Conservation (phyloP, 768 basidiomycete species). For the Tulasnella sp. region DNA sequence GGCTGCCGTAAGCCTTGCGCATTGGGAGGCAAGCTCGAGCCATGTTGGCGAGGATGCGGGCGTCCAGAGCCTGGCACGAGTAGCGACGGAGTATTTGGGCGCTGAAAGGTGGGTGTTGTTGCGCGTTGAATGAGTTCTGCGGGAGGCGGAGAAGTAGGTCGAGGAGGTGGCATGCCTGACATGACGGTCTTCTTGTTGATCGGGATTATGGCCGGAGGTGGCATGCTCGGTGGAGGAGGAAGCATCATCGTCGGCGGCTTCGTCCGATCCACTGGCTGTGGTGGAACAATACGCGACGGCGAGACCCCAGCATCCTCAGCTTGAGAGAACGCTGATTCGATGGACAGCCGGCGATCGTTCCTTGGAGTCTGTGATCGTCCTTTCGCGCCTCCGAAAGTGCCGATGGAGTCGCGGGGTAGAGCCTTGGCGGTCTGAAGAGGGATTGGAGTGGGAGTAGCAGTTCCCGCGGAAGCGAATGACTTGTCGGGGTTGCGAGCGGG, state of each 20-base stretch:
- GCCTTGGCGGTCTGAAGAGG: constrained; percentile 35
- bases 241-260: constrained; percentile 78
- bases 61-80: constrained; percentile 12
- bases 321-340: constrained; percentile 57
- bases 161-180: constrained; percentile 57
- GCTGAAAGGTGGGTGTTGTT: constrained; percentile 71
- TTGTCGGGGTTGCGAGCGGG: constrained; percentile 29
- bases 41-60: constrained; percentile 41
- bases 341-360: constrained; percentile 57
- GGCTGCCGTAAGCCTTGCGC: constrained; percentile 49
- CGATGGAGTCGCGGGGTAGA: constrained; percentile 42
- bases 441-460: constrained; percentile 27
- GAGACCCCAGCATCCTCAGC: constrained; percentile 9
- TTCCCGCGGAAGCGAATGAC: constrained; percentile 27
- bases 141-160: constrained; percentile 89
- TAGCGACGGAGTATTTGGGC: constrained; percentile 21
- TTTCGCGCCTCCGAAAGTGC: constrained; percentile 33
- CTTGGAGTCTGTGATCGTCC: constrained; percentile 32
- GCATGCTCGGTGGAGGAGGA: constrained; percentile 75
- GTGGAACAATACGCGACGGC: constrained; percentile 17
- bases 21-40: constrained; percentile 67
- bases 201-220: constrained; percentile 66
- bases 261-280: constrained; percentile 56
- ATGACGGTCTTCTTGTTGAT: constrained; percentile 26
- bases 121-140: constrained; percentile 86